Base-by-base conservation (phyloP, 768 basidiomycete species). In the Hydnum rufescens region DNA sequence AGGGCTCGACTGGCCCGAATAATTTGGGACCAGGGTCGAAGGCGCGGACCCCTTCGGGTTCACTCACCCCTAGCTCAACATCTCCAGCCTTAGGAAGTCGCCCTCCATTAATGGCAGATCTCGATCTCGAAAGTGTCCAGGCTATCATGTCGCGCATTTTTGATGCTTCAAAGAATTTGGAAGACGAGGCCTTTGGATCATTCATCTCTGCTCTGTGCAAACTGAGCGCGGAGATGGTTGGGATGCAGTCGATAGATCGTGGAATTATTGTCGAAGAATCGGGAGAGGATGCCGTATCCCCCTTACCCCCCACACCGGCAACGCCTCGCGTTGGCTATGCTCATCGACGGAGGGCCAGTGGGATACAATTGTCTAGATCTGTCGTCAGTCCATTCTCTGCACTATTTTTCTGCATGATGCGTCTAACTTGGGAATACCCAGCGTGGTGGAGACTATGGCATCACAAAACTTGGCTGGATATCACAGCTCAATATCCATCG, bases 181-280 rank as follows among this genome's bases (percentile, higher is more conserved):
- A 90, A 54, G 88, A 95, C 60, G 59, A 62, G 0, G 83, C 89
- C 2, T 96, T 92, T 66, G 72, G 70, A 46, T 72, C 78, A 57
- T 97, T 97, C 56, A 67, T 78, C 30, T 60, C 56, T n/a, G 84
- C 92, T 2, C 64, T 96, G 49, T 92, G 88, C 63, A 79, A 75
- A 59, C 67, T 97, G 25, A 93, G 88, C 60, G 72, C 76, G 5
- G 89, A 90, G 64, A 96, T 97, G 90, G 77, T 96, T 19, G 81
- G 82, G 32, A 81, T 95, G 78, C 81, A 87, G 49, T 64, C 75
- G 30, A 25, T 30, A 30, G 51, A 29, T 39, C 29, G 23, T 31
- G 3, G 55, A 53, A 43, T 57, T 42, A n/a, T 29, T 31, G 55
- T n/a, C n/a, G n/a, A n/a, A n/a, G n/a, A n/a, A n/a, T n/a, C n/a